phyloP scores from a whole-genome alignment of 2,329 filamentous ascomycete species.

The Hortaea werneckii region DNA sequence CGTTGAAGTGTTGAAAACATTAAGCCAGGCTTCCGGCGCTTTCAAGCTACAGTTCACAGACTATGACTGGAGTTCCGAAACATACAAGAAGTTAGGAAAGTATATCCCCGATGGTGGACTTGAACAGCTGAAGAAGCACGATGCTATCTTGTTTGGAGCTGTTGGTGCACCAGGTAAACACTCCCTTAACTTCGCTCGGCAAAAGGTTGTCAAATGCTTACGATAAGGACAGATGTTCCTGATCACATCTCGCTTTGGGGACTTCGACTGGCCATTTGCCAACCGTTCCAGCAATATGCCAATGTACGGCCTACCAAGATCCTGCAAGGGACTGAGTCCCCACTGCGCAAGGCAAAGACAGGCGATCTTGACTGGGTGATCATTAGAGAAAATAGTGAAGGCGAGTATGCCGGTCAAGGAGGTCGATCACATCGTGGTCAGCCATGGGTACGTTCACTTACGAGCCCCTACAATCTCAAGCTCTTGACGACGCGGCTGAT shows the following conservation, averaged over 20 bases:
- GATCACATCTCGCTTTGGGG: slow-evolving; percentile 50
- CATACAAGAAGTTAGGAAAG: slow-evolving; percentile 54
- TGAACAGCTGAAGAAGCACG: slow-evolving; percentile 46
- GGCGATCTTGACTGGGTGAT: slow-evolving; percentile 59
- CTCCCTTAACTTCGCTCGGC: neutral
- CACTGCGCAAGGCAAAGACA: slow-evolving; percentile 42
- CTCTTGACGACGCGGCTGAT: too few species aligned
- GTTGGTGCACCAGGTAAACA: slow-evolving; percentile 50
- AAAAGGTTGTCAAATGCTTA: too few species aligned
- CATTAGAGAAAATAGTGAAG: slow-evolving; percentile 56
- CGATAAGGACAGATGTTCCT: slow-evolving; percentile 34
- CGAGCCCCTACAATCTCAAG: too few species aligned
- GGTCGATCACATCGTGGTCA: slow-evolving; percentile 50
- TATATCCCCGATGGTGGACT: slow-evolving; percentile 55
- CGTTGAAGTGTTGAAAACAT: slow-evolving; percentile 49
- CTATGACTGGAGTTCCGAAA: slow-evolving; percentile 58
- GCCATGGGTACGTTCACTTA: neutral
- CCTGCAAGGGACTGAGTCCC: slow-evolving; percentile 50
- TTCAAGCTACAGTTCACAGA: slow-evolving; percentile 53
- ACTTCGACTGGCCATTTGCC: slow-evolving; percentile 45
- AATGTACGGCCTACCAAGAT: slow-evolving; percentile 51
- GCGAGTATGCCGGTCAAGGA: slow-evolving; percentile 56
- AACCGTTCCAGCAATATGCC: slow-evolving; percentile 47
- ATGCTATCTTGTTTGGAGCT: slow-evolving; percentile 59
- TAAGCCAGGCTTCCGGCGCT: slow-evolving; percentile 39